Evolutionary conservation across 2,329 filamentous ascomycete species (phyloP), one percentile per base, ranked within the genome.

Genomic region (Mollisia scopiformis): DNA sequence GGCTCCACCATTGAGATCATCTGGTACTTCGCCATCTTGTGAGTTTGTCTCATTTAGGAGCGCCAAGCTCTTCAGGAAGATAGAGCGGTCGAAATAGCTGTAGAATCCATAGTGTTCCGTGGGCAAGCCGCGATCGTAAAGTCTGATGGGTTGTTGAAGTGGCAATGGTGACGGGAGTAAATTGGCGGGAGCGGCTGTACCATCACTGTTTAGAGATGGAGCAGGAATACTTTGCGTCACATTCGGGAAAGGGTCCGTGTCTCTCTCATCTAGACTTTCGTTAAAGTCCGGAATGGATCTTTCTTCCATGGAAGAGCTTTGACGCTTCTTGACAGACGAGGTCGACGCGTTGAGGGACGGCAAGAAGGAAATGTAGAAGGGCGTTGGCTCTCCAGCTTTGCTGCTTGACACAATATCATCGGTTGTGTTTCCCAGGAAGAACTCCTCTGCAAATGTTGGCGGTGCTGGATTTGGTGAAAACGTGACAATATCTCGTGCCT

Each of bases 51-150:
- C 71, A 64, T 83, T 82, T 60, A 85, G 72, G 1, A 77, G 73
- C 0, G 76, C 75, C 11, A 82, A 77, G 16, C 86, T 87, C 68
- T 88, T 86, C 63, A 96, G 81, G 78, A 94, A 96, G 65, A 96
- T 91, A 8, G 89, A 90, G 66, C 93, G 91, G 76, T 93, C 88
- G 75, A 91, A 98, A 79, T 97, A 96, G 0, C 85, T 91, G 78
- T 97, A 97, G 77, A 97, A 97, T 2, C 92, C 92, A 75, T 96
- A 97, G 76, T 97, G 92, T 74, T 98, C 94, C 0, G 88, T 89
- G 1, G 84, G 78, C 28, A 90, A 80, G 19, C 90, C 93, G 21
- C 93, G 90, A 74, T 98, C 92, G 74, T 88, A 98, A 1, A 98
- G 84, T 1, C 91, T 86, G 13, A 98, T 80, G 0, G 92, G 94